Conservation (phyloP, 2,329 filamentous ascomycete species). For the Hymenoscyphus occultus region DNA sequence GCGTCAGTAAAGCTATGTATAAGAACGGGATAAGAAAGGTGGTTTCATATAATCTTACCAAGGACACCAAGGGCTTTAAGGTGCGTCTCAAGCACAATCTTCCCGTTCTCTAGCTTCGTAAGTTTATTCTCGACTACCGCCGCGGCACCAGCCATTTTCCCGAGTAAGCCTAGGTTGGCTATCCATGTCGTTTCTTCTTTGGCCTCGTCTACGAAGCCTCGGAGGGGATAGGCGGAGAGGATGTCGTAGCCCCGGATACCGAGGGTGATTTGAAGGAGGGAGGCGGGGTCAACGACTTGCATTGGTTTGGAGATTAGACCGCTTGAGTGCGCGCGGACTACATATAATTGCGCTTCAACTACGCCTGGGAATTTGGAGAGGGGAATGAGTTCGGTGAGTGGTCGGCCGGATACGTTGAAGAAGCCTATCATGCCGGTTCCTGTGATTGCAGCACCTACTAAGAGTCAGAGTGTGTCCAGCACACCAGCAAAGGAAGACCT, state of each 20-base stretch:
- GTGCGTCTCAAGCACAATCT: slow-evolving; percentile 62
- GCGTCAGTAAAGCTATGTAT: slow-evolving; percentile 12
- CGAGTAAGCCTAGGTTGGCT: slow-evolving; percentile 73
- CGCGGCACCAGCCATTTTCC: slow-evolving; percentile 86
- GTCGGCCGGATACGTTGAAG: slow-evolving; percentile 72
- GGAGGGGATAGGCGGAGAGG: slow-evolving; percentile 68
- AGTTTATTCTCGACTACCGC: slow-evolving; percentile 66
- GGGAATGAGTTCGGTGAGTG: slow-evolving; percentile 66
- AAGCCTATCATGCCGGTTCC: slow-evolving; percentile 77
- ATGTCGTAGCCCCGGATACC: slow-evolving; percentile 73
- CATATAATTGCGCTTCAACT: slow-evolving; percentile 55
- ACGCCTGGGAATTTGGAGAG: slow-evolving; percentile 73
- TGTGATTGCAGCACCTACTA: slow-evolving; percentile 49
- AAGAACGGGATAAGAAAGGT: not conserved
- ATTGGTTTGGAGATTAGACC: slow-evolving; percentile 59
- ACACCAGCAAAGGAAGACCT: slow-evolving; percentile 1
- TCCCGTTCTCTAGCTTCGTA: slow-evolving; percentile 55
- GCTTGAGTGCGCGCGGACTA: slow-evolving; percentile 69
- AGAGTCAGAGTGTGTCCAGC: slow-evolving; percentile 12
- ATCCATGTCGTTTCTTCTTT: slow-evolving; percentile 47
- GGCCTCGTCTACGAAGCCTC: slow-evolving; percentile 47
- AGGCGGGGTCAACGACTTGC: slow-evolving; percentile 41
- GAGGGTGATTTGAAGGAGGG: slow-evolving; percentile 62
- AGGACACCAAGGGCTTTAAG: slow-evolving; percentile 78
- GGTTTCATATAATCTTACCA: slow-evolving; percentile 45